A percentile compares a stretch with the other conserved stretches of the same genome.
Evolutionary conservation across 805 yeast genomes (phyloP).

Genomic region (Tetrapisispora iriomotensis): DNA sequence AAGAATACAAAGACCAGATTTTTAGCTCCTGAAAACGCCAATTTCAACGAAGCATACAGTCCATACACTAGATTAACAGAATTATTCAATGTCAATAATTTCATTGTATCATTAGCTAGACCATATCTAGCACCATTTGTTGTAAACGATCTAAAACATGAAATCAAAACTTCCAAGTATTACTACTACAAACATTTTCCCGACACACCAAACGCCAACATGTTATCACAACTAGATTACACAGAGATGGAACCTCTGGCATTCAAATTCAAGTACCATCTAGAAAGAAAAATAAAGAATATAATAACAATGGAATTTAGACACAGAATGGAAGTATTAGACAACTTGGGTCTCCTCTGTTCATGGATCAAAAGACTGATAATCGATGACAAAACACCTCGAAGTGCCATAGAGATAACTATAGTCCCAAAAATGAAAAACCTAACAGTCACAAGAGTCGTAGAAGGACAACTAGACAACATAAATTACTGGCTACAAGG

Average conservation of each 20-base stretch:
- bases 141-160: conserved; percentile 71
- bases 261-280: conserved; percentile 27
- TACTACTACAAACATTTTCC: conserved; percentile 32
- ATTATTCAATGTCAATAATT: conserved; percentile 89
- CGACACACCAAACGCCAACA: conserved; percentile 24
- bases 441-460: conserved; percentile 60
- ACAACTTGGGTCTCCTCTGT: conserved; percentile 66
- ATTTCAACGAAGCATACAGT: conserved; percentile 38
- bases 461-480: conserved; percentile 70
- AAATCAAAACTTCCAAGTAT: conserved; percentile 34
- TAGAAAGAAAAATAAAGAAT: conserved; percentile 38
- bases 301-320: conserved; percentile 68
- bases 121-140: conserved; percentile 90
- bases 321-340: conserved; percentile 73
- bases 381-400: conserved; percentile 80
- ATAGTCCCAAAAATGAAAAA: conserved; percentile 81
- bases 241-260: conserved; percentile 30
- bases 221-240: conserved; percentile 23
- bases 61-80: conserved; percentile 88
- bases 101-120: conserved; percentile 81
- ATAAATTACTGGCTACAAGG: conserved; percentile 82
- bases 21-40: conserved; percentile 39
- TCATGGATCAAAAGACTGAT: conserved; percentile 63
- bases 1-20: conserved; percentile 24
- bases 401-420: conserved; percentile 72